Evolutionary conservation across 345 rosid genomes (phyloP), one percentile per base, ranked within the genome.

Genomic region (Citrus sinensis): DNA sequence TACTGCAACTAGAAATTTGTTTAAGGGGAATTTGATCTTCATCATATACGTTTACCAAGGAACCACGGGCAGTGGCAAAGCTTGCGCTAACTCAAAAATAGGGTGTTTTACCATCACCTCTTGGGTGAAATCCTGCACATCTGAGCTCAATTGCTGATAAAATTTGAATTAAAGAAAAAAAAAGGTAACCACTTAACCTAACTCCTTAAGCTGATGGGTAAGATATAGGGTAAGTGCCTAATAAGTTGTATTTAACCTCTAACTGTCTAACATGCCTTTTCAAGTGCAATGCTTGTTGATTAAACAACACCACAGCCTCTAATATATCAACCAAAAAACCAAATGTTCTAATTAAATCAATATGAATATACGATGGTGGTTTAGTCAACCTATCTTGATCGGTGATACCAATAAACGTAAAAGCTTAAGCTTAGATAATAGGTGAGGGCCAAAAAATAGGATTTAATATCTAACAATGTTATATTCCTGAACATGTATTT

Each of bases 1-100:
- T 80, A 32, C 56, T 42, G 65, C 39, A 46, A 70, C 32, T 80
- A 67, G 25, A 83, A 80, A 55, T 54, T 46, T 24, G 51, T 34
- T 46, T 16, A 66, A 72, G 14, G 35, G 59, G 19, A 32, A 10
- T 42, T 35, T 16, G n/a, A 11, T 16, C 7, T 49, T 22, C 67
- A 29, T 75, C 16, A 32, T 49, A 22, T 46, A 49, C 32, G 6
- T 75, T 13, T 1, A 32, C 37, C 49, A 42, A 42, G 49, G 0
- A 42, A 42, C 49, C 49, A 2, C 4, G 1, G 16, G 51, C 51
- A 46, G 17, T 13, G 51, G 1, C 1, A 0, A 46, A 46, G 51
- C 51, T 11, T 46, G 51, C 5, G 1, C 17, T 46, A 46, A 13
- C 51, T 46, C 17, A 16, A 46, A 46, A 46, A 46, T 46, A 46